Conservation (phyloP, 176 grass and related monocot genomes). For the Elaeis guineensis region DNA sequence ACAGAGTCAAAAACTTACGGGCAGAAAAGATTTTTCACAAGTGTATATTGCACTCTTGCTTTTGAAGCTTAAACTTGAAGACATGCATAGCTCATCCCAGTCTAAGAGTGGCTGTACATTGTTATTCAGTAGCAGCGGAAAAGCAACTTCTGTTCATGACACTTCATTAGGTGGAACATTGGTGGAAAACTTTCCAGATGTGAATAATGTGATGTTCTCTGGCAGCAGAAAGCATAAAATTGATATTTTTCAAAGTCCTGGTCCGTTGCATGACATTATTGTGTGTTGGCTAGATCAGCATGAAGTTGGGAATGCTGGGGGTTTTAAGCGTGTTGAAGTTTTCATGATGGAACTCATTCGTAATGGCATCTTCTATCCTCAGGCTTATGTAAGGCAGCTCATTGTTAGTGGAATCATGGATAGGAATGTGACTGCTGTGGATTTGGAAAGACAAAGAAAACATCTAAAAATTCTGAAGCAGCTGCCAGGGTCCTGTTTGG, state of each 20-base stretch:
- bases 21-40: slow-evolving; percentile 82
- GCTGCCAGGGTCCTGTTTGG: slow-evolving; percentile 60
- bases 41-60: slow-evolving; percentile 81
- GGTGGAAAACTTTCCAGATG: slow-evolving; percentile 27
- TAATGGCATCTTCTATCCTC: slow-evolving; percentile 83
- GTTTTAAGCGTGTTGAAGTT: slow-evolving; percentile 64
- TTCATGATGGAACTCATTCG: slow-evolving; percentile 74
- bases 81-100: slow-evolving; percentile 50
- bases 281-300: slow-evolving; percentile 99
- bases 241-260: slow-evolving; percentile 80
- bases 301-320: slow-evolving; percentile 64
- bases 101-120: slow-evolving; percentile 40
- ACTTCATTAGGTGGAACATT: slow-evolving; percentile 23
- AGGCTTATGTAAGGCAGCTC: slow-evolving; percentile 92
- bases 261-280: slow-evolving; percentile 89
- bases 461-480: slow-evolving; percentile 88
- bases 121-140: slow-evolving; percentile 33
- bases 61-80: slow-evolving; percentile 87
- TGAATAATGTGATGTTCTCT: slow-evolving; percentile 32
- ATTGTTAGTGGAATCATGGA: slow-evolving; percentile 91
- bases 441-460: slow-evolving; percentile 70
- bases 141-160: slow-evolving; percentile 46
- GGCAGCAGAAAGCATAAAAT: slow-evolving; percentile 53
- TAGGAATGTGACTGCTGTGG: slow-evolving; percentile 48
- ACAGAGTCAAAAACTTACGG: slow-evolving; percentile 68